Evolutionary conservation across 371 early-diverging fungal species (phyloP), one percentile per base, ranked within the genome.

Genomic region (Mortierella sp.): DNA sequence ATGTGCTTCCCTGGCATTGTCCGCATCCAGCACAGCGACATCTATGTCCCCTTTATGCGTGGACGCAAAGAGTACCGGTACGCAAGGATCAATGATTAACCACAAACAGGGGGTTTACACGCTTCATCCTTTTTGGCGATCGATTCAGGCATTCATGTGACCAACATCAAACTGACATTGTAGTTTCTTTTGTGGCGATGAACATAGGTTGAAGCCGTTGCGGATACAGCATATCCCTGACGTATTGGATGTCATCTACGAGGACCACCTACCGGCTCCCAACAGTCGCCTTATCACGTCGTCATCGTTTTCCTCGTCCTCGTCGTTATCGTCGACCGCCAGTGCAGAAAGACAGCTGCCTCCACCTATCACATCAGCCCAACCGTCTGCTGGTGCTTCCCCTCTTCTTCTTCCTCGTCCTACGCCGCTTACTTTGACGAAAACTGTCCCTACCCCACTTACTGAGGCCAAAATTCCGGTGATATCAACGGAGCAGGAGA

Each of bases 21-120:
- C 6, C 75, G 83, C n/a, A 68, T 78, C 16, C 83, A 82, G 71
- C 78, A 71, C 56, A 65, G 72, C 35, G 83, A 82, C 65, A 68
- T 72, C 60, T 43, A 60, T 46, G 21, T 82, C 51, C 70, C 83
- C 0, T 78, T 82, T 48, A 78, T 82, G 79, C 78, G 83, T 56
- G 58, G 76, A 21, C 44, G n/a, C 7, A 55, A 48, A 7, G 83
- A 82, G 75, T 58, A 72, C 68, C 73, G 79, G 79, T 82, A 81
- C 16, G 11, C n/a, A 16, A n/a, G 16, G 32, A 58, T 60, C 5
- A 32, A 32, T 14, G 2, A 27, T 51, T 51, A 51, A 16, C 16
- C 2, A 46, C 48, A 46, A 46, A 4, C 11, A 12, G 48, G 0
- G 11, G 2, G 3, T 46, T 46, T 4, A 12, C 48, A 14, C 48